phyloP scores from a whole-genome alignment of 352 stramenopile species.

The Globisporangium megalacanthum region DNA sequence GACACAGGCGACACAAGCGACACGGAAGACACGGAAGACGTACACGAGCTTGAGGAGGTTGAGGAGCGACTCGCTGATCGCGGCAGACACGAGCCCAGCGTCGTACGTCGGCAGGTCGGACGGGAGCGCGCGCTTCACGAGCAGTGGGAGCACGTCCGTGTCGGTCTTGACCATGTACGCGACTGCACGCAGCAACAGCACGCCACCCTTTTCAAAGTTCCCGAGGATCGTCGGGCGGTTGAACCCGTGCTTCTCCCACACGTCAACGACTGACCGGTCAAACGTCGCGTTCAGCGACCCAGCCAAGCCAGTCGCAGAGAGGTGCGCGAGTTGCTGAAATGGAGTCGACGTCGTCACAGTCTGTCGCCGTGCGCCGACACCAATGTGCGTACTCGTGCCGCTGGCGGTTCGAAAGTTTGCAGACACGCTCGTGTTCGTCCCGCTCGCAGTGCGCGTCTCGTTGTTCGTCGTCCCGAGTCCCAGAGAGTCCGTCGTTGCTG shows the following conservation, averaged over 20 bases:
- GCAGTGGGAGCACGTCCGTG: constrained; percentile 26
- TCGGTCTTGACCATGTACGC: constrained; percentile 66
- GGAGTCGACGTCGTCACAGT: constrained; percentile 21
- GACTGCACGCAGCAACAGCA: constrained; percentile 58
- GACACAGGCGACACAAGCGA: too few species aligned
- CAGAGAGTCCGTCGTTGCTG: background rate
- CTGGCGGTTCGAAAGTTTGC: constrained; percentile 15
- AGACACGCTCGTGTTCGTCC: constrained; percentile 7
- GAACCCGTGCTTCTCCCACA: constrained; percentile 78
- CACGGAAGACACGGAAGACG: background rate
- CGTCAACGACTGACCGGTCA: constrained; percentile 33
- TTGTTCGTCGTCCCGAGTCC: background rate
- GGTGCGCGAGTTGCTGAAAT: constrained; percentile 10
- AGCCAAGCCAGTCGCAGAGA: constrained; percentile 10
- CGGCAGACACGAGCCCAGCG: constrained; percentile 56
- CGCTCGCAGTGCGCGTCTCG: constrained; percentile 14
- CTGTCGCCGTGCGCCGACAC: constrained; percentile 24
- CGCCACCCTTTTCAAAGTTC: constrained; percentile 78
- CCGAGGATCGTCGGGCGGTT: constrained; percentile 50
- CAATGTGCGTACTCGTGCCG: constrained; percentile 17
- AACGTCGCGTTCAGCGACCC: constrained; percentile 16
- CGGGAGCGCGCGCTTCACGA: constrained; percentile 53
- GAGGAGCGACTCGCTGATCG: constrained; percentile 66
- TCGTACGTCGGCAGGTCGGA: constrained; percentile 58
- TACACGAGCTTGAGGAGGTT: constrained; percentile 74